Evolutionary conservation across 192 early-diverging fungal genomes (phyloP).

Genomic region (Allomyces macrogynus): DNA sequence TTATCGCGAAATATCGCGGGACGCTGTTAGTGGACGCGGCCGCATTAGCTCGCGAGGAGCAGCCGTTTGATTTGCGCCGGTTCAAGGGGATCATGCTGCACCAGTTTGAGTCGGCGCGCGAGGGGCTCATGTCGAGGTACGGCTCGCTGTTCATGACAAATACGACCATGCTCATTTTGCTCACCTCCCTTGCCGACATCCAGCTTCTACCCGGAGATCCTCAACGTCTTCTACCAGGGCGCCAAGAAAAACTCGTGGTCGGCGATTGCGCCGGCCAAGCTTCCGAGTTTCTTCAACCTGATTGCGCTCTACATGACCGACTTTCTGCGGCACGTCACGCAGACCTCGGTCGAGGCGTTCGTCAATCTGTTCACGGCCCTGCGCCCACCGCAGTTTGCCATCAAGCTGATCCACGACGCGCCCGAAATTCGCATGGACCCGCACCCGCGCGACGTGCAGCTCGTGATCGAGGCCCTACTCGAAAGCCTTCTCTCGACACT

Average conservation of each 20-base stretch:
- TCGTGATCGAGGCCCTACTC: conserved; percentile 21
- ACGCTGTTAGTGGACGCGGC: conserved; percentile 28
- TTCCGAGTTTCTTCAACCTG: conserved; percentile 23
- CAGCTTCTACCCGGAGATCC: conserved; percentile 37
- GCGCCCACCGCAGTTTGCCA: conserved; percentile 10
- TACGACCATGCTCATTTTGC: too few species aligned
- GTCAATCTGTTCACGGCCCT: conserved; percentile 25
- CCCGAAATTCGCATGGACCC: conserved; percentile 25
- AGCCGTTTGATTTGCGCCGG: conserved; percentile 21
- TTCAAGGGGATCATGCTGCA: conserved; percentile 24
- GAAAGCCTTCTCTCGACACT: conserved; percentile 22
- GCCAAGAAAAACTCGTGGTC: conserved; percentile 30
- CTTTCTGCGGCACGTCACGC: conserved; percentile 25
- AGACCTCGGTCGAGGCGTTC: conserved; percentile 23
- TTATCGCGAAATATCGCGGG: conserved; percentile 22
- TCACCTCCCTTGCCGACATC: neutral
- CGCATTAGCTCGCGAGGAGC: conserved; percentile 18
- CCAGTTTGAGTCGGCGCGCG: conserved; percentile 31
- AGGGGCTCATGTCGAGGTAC: conserved; percentile 34
- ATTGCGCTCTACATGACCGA: conserved; percentile 26
- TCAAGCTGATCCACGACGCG: conserved; percentile 18
- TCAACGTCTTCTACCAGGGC: conserved; percentile 40
- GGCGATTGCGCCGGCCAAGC: conserved; percentile 8
- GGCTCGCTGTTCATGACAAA: neutral
- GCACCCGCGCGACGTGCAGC: conserved; percentile 16